Conservation (phyloP, 2,329 filamentous ascomycete species). For the Talaromyces sp. region DNA sequence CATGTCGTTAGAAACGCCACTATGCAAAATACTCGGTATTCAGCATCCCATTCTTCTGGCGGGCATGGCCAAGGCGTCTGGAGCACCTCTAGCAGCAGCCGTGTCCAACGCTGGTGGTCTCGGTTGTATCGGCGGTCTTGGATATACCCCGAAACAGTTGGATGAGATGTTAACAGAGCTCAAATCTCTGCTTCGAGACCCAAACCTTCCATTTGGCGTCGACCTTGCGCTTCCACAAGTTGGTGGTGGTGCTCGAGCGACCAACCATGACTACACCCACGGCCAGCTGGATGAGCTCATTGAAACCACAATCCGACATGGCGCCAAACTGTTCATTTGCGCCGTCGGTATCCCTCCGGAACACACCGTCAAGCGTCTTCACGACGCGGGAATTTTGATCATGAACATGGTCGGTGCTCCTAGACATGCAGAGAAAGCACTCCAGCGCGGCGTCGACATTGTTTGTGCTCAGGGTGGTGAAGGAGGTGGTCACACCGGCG, state of each 20-base stretch:
- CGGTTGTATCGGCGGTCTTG: constrained; percentile 57
- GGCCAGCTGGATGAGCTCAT: constrained; percentile 85
- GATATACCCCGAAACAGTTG: constrained; percentile 70
- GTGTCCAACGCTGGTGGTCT: constrained; percentile 86
- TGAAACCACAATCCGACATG: constrained; percentile 76
- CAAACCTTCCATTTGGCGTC: constrained; percentile 77
- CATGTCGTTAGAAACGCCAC: constrained; percentile 65
- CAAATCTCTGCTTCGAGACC: constrained; percentile 65
- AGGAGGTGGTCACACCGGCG: constrained; percentile 88
- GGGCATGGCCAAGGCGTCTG: constrained; percentile 85
- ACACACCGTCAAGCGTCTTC: constrained; percentile 68
- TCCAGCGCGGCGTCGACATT: constrained; percentile 82
- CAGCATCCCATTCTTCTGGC: constrained; percentile 86
- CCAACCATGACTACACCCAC: constrained; percentile 93
- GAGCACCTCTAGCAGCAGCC: constrained; percentile 72
- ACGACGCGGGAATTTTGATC: constrained; percentile 72
- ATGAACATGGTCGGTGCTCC: constrained; percentile 99
- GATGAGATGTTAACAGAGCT: constrained; percentile 79
- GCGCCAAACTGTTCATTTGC: constrained; percentile 79
- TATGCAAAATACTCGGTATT: constrained; percentile 75
- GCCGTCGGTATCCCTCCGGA: constrained; percentile 83
- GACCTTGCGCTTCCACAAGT: constrained; percentile 89
- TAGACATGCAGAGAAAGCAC: constrained; percentile 82
- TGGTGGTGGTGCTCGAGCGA: constrained; percentile 76
- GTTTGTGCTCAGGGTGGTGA: constrained; percentile 91